A percentile compares a stretch with the other conserved stretches of the same genome.
phyloP scores from a whole-genome alignment of 2,329 filamentous ascomycete genomes.

The Fusarium sp. region DNA sequence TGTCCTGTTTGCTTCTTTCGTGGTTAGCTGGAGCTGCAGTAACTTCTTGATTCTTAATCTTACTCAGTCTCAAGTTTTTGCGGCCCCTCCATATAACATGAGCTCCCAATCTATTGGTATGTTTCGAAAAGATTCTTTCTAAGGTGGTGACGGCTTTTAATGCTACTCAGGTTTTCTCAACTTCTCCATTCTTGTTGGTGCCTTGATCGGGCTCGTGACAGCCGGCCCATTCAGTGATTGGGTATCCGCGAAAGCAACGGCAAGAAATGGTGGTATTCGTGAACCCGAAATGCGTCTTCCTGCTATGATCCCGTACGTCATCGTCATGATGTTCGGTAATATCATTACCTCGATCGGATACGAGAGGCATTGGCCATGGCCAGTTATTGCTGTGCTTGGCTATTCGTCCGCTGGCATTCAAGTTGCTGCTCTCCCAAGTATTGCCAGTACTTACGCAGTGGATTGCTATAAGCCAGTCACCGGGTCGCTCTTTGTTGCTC shows the following conservation, averaged over 20 bases:
- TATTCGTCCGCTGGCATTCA: conserved; percentile 5
- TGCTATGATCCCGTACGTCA: conserved; percentile 2
- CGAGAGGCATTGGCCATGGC: conserved; percentile 10
- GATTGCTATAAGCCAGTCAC: conserved; percentile 17
- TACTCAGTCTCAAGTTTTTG: conserved; percentile 10
- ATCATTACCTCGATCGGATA: conserved; percentile 2
- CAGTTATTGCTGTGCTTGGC: conserved; percentile 2
- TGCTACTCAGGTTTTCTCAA: background rate
- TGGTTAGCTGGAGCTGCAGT: conserved; percentile 23
- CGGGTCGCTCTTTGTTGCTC: conserved; percentile 4
- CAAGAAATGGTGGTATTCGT: conserved; percentile 2
- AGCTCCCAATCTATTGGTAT: conserved; percentile 7
- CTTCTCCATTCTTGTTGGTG: conserved; percentile 1
- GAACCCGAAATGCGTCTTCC: conserved; percentile 15
- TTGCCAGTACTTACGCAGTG: conserved; percentile 4
- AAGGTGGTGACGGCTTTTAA: background rate
- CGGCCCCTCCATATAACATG: conserved; percentile 10
- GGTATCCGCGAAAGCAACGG: conserved; percentile 4
- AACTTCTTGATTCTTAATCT: conserved; percentile 19
- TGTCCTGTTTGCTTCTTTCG: conserved; percentile 6
- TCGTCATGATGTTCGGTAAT: conserved; percentile 10
- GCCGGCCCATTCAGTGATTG: conserved; percentile 10
- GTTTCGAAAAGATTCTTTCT: background rate
- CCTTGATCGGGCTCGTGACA: conserved; percentile 7
- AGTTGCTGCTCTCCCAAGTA: background rate